A percentile compares a stretch with the other conserved stretches of the same genome.
phyloP scores from a whole-genome alignment of 306 rosid species.

The Lithocarpus polystachyus region DNA sequence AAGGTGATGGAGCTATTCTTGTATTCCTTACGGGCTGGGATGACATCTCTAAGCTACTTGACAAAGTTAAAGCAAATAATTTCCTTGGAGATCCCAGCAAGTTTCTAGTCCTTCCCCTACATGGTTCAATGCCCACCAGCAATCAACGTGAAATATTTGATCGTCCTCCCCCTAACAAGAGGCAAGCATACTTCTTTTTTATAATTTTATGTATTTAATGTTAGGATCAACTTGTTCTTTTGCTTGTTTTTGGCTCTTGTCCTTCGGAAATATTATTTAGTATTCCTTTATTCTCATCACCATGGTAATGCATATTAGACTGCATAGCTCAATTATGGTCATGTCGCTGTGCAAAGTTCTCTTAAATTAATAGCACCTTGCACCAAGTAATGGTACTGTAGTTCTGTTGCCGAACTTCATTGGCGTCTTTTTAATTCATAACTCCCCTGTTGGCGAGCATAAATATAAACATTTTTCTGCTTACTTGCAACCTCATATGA shows the following conservation, averaged over 20 bases:
- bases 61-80: conserved; percentile 66
- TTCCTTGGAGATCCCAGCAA: conserved; percentile 75
- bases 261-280: not conserved
- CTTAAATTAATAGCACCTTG: not conserved
- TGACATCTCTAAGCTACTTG: conserved; percentile 84
- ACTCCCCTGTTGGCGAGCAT: not conserved
- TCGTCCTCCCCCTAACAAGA: conserved; percentile 72
- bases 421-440: not conserved
- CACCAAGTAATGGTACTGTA: not conserved
- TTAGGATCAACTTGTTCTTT: not conserved
- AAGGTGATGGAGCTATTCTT: conserved; percentile 83
- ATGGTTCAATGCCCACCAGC: conserved; percentile 93
- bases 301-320: not conserved
- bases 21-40: conserved; percentile 98
- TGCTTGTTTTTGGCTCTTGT: not conserved
- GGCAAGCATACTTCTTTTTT: conserved; percentile 57
- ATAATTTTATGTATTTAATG: conserved; percentile 4
- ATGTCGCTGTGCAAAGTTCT: not conserved
- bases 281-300: not conserved
- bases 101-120: conserved; percentile 74
- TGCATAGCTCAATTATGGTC: not conserved
- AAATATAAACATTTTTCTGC: not conserved
- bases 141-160: conserved; percentile 94
- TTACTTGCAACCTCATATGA: not conserved
- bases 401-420: not conserved